These are phyloP conservation scores for Anacardium occidentale DNA, from an alignment of 345 rosid genomes.

Conservation along the genomic window DNA sequence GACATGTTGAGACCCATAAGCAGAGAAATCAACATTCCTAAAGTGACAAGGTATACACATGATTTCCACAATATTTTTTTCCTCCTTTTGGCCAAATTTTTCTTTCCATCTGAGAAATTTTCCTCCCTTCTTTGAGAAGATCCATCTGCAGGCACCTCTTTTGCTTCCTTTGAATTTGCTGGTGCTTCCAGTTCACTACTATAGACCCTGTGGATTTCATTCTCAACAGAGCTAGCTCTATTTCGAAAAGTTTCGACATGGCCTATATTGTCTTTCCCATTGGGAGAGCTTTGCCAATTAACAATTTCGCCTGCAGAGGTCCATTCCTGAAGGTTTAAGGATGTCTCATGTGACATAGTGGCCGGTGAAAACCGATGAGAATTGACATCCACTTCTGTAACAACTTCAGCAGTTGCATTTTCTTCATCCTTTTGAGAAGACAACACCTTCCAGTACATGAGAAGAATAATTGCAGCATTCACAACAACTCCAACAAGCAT, in stretches of 20 bases:
- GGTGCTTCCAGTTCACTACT: constrained; percentile 23
- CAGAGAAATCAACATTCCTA: constrained; percentile 69
- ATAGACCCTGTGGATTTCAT: constrained; percentile 34
- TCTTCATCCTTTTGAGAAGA: constrained; percentile 61
- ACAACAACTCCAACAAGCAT: constrained; percentile 61
- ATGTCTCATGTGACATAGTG: constrained; percentile 50
- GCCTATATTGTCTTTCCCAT: constrained; percentile 11
- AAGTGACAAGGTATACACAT: constrained; percentile 57
- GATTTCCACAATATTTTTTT: constrained; percentile 56
- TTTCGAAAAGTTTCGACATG: constrained; percentile 44
- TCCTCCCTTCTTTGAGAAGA: constrained; percentile 27
- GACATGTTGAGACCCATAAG: constrained; percentile 82
- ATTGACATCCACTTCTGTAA: constrained; percentile 48
- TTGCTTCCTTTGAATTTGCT: constrained; percentile 43
- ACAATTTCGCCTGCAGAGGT: constrained; percentile 39
- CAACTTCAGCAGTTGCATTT: constrained; percentile 36
- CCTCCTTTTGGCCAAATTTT: constrained; percentile 34
- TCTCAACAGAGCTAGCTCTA: constrained; percentile 35
- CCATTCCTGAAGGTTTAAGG: constrained; percentile 44
- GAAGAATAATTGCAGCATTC: constrained; percentile 54
- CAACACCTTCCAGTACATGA: constrained; percentile 67
- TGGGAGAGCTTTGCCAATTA: constrained; percentile 24
- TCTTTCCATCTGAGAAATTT: constrained; percentile 25
- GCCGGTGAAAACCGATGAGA: constrained; percentile 76
- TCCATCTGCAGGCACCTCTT: constrained; percentile 29